Conservation (phyloP, 2,329 filamentous ascomycete species). For the Talaromyces sp. region DNA sequence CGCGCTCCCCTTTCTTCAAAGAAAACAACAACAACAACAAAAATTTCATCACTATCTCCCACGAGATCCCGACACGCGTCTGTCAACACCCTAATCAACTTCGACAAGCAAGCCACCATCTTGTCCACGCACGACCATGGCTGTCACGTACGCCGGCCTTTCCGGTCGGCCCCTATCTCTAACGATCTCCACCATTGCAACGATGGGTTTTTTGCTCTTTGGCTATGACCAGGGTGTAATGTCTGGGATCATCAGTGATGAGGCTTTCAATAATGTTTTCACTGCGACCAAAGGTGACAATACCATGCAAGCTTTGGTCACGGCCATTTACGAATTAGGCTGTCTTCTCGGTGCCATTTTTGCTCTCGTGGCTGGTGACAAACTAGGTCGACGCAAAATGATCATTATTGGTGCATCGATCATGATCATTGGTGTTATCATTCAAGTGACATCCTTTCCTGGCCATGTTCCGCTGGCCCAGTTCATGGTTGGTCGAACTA, state of each 20-base stretch:
- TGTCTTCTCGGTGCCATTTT: constrained; percentile 35
- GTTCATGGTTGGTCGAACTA: constrained; percentile 48
- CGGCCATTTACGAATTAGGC: constrained; percentile 44
- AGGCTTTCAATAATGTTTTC: constrained; percentile 28
- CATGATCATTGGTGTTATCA: constrained; percentile 37
- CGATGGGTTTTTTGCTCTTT: constrained; percentile 58
- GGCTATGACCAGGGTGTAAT: constrained; percentile 50
- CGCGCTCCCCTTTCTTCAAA: not conserved
- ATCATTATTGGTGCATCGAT: constrained; percentile 55
- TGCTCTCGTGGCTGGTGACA: constrained; percentile 30
- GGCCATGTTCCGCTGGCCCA: constrained; percentile 39
- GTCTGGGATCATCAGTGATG: constrained; percentile 33
- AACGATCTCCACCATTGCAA: constrained; percentile 57
- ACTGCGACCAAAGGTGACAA: constrained; percentile 31
- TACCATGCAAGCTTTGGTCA: constrained; percentile 44
- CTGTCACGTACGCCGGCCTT: constrained; percentile 54
- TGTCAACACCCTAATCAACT: not conserved
- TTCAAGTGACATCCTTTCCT: constrained; percentile 29
- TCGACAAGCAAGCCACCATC: not conserved
- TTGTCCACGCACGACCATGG: constrained; percentile 32
- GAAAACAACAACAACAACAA: not conserved
- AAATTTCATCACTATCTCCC: not conserved
- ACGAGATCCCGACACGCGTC: not conserved
- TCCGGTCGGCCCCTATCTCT: constrained; percentile 53
- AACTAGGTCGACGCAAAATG: constrained; percentile 37